A percentile compares a stretch with the other conserved stretches of the same genome.
Evolutionary conservation across 768 basidiomycete species (phyloP).

Genomic region (Suillus fuscotomentosus): DNA sequence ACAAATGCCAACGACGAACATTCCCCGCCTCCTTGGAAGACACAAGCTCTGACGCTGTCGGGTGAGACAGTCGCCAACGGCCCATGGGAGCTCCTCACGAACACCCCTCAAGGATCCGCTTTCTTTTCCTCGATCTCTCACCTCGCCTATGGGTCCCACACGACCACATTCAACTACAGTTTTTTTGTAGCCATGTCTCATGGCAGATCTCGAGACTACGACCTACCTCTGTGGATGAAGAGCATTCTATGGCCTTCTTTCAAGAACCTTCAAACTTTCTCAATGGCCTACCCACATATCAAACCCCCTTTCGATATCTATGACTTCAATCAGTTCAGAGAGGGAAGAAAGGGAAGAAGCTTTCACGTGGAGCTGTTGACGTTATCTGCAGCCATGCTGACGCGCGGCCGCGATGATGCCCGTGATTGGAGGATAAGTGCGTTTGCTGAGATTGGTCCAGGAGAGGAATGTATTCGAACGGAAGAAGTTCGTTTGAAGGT

Average conservation of each 20-base stretch:
- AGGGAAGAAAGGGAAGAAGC: not conserved
- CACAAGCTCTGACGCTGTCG: slow-evolving; percentile 27
- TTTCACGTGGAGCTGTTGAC: not conserved
- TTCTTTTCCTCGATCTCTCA: slow-evolving; percentile 34
- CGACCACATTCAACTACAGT: not conserved
- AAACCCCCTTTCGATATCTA: not conserved
- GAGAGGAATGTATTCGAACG: not conserved
- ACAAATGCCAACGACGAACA: slow-evolving; percentile 7
- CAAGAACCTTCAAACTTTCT: not conserved
- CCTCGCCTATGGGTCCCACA: not conserved
- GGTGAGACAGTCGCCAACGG: slow-evolving; percentile 12
- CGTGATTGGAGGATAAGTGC: not conserved
- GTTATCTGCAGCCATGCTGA: not conserved
- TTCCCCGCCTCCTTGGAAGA: slow-evolving; percentile 22
- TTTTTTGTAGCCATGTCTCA: not conserved
- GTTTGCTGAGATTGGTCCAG: not conserved
- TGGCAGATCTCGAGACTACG: not conserved
- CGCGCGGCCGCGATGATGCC: not conserved
- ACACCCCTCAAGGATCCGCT: slow-evolving; percentile 27
- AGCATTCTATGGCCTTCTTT: not conserved
- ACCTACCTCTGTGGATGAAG: not conserved
- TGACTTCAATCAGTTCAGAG: accelerated
- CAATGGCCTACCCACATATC: not conserved
- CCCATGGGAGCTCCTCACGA: slow-evolving; percentile 15
- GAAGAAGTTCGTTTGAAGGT: not conserved